Conservation (phyloP, 257 asterid species). For the Voacanga thouarsii region DNA sequence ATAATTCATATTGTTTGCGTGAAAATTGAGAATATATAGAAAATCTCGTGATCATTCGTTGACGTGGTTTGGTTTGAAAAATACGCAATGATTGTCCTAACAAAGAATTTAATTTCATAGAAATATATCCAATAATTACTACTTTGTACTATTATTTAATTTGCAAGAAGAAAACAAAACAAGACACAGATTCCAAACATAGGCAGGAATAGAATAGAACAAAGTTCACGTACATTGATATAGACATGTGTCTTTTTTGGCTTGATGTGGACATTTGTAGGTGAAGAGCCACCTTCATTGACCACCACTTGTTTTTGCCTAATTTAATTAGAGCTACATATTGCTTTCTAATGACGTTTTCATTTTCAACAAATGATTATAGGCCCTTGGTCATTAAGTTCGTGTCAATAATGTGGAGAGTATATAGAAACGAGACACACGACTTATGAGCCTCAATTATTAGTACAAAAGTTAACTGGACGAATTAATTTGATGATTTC, state of each 20-base stretch:
- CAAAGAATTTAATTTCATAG: background rate
- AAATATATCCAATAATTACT: too few species aligned
- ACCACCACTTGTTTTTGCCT: background rate
- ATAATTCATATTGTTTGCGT: too few species aligned
- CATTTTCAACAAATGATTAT: background rate
- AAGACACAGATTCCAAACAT: background rate
- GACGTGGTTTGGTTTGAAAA: background rate
- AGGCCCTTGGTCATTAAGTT: too few species aligned
- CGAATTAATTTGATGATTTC: too few species aligned
- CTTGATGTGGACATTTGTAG: conserved; percentile 1
- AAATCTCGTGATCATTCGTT: too few species aligned
- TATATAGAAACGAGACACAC: too few species aligned
- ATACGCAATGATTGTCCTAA: background rate
- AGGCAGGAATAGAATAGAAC: background rate
- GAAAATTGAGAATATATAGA: too few species aligned
- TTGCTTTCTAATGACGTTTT: conserved; percentile 5
- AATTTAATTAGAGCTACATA: background rate
- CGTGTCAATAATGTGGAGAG: too few species aligned
- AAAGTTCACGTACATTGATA: background rate
- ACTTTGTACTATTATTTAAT: too few species aligned
- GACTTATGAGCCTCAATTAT: too few species aligned
- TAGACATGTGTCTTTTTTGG: background rate
- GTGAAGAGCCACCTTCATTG: conserved; percentile 9
- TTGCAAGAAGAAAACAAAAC: background rate
- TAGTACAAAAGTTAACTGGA: too few species aligned